Conservation (phyloP, 108 stramenopile species). For the Licmophora abbreviata region DNA sequence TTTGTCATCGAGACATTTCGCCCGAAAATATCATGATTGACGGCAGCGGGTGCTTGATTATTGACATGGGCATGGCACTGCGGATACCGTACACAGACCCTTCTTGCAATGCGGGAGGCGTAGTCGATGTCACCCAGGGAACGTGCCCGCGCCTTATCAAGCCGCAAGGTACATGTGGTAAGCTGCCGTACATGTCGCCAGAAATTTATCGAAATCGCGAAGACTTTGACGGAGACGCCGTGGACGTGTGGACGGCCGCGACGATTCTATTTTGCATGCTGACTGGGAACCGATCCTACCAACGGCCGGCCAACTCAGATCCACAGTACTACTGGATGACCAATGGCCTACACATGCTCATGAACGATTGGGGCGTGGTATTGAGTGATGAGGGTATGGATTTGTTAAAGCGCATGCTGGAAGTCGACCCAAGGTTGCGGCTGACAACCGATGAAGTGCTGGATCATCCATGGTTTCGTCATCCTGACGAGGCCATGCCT, state of each 20-base stretch:
- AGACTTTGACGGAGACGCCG: slow-evolving; percentile 69
- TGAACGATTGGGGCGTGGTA: slow-evolving; percentile 43
- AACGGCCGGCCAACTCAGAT: slow-evolving; percentile 35
- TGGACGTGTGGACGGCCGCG: slow-evolving; percentile 86
- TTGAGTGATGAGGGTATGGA: slow-evolving; percentile 37
- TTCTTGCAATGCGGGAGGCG: slow-evolving; percentile 17
- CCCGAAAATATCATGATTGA: slow-evolving; percentile 65
- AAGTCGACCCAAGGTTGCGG: slow-evolving; percentile 48
- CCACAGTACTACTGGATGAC: slow-evolving; percentile 60
- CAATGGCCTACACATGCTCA: slow-evolving; percentile 23
- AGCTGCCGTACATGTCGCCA: slow-evolving; percentile 68
- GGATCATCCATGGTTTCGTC: slow-evolving; percentile 41
- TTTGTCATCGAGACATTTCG: slow-evolving; percentile 71
- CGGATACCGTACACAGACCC: slow-evolving; percentile 63
- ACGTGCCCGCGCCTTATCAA: slow-evolving; percentile 22
- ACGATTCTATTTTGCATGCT: slow-evolving; percentile 83
- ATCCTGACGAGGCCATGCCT: background rate
- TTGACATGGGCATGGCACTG: slow-evolving; percentile 72
- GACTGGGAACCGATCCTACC: slow-evolving; percentile 41
- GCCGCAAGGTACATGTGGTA: slow-evolving; percentile 66
- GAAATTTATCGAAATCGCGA: slow-evolving; percentile 26
- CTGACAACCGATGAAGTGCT: slow-evolving; percentile 54
- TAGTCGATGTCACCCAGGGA: slow-evolving; percentile 29
- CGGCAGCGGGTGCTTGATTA: slow-evolving; percentile 24
- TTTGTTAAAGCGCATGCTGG: slow-evolving; percentile 60